Evolutionary conservation across 257 asterid species (phyloP), one percentile per base, ranked within the genome.

Genomic region (Henckelia pumila): DNA sequence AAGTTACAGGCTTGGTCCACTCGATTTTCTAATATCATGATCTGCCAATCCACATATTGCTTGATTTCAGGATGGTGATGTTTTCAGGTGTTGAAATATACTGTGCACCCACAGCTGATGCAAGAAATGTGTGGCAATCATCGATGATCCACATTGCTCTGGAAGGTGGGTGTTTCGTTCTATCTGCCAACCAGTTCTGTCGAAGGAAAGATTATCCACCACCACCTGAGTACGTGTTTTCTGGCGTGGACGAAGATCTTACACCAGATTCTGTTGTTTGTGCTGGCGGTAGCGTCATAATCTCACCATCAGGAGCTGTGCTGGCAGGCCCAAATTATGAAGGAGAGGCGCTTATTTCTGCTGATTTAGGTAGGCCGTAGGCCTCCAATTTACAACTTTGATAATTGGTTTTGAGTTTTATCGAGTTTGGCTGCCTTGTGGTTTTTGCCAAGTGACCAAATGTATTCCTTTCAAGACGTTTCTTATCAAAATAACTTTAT

Each of bases 31-130:
- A 40, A 13, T 11, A 10, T 35, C 47, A 9, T 35, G 47, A 35
- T 40, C 67, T 29, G 1, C 8, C 30, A 69, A 21, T 44, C n/a
- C n/a, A 1, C 62, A 5, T 63, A 32, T 52, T 72, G 50, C 64
- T 63, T 56, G 47, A 25, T 47, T 72, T 47, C 29, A 68, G 66
- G 67, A 55, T 5, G 32, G 47, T 32, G 44, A 20, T 57, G 13
- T 37, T 64, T 73, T 20, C 79, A 89, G 98, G 96, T 58, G 73
- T 91, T 60, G 97, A 91, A 78, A 85, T 94, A 80, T 94, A 94
- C 53, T 94, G 99, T 82, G 95, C 97, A 2, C 99, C 99, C 5
- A 91, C 97, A 0, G 99, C 99, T 74, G 99, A 94, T 81, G 70
- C 97, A 0, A 79, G 99, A 72, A 91, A 83, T 0, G 77, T 94